These are phyloP conservation scores for Cetraspora pellucida DNA, from an alignment of 192 early-diverging fungal species.

Conservation along the genomic window DNA sequence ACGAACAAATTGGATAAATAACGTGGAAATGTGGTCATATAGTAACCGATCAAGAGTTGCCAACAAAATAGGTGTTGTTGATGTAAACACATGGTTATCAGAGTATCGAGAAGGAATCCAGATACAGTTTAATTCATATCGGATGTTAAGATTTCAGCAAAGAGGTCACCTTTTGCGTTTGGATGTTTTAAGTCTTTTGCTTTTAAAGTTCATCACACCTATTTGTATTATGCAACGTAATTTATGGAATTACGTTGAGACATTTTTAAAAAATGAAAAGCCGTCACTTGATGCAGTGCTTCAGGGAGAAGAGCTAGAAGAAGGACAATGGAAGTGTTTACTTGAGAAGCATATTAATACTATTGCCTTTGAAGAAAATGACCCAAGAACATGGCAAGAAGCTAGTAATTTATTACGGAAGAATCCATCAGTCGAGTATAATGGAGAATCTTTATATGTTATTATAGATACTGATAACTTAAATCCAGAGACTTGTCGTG, in stretches of 20 bases:
- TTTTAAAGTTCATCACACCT: slow-evolving; percentile 6
- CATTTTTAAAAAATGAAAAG: not conserved
- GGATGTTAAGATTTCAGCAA: slow-evolving; percentile 14
- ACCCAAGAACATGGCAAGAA: not conserved
- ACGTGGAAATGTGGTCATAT: slow-evolving; percentile 3
- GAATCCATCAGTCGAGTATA: not conserved
- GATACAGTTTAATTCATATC: not conserved
- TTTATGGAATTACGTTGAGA: not conserved
- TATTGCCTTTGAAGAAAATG: slow-evolving; percentile 9
- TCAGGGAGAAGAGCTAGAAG: slow-evolving; percentile 5
- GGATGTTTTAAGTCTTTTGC: not conserved
- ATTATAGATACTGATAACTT: not conserved
- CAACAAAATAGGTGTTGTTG: not conserved
- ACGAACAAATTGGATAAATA: not conserved
- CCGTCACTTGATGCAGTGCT: not conserved
- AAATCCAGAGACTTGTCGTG: not conserved
- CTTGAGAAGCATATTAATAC: not conserved
- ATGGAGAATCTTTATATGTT: slow-evolving; percentile 7
- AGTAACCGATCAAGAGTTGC: not conserved
- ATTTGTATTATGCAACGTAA: slow-evolving; percentile 10
- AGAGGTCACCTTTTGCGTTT: not conserved
- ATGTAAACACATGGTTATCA: not conserved
- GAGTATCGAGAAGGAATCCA: not conserved
- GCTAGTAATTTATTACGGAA: not conserved
- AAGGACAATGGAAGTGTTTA: not conserved